Percentiles rank a stretch among this genome's conserved stretches.
Conservation (phyloP, 768 basidiomycete species). For the Xanthoconium stramineum region DNA sequence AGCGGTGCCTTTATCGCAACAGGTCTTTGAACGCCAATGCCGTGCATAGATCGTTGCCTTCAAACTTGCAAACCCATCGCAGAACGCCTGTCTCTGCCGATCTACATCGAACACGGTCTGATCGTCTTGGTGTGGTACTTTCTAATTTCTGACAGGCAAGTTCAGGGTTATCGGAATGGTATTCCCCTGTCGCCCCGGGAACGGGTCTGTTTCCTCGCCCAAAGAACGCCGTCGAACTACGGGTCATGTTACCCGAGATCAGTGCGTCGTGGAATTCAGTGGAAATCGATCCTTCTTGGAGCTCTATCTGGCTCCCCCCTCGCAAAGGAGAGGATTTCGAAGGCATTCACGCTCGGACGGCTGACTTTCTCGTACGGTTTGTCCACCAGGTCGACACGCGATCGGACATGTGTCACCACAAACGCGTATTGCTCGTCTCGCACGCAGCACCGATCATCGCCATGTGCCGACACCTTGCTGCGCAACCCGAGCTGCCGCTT, state of each 20-base stretch:
- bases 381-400: constrained; percentile 47
- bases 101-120: constrained; percentile 77
- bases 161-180: constrained; percentile 75
- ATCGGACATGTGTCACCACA: constrained; percentile 40
- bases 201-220: constrained; percentile 79
- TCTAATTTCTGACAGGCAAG: not conserved
- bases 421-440: constrained; percentile 57
- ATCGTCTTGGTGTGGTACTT: constrained; percentile 5
- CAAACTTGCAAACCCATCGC: constrained; percentile 74
- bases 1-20: constrained; percentile 12
- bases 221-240: constrained; percentile 50
- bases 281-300: constrained; percentile 61
- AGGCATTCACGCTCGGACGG: constrained; percentile 58
- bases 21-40: not conserved
- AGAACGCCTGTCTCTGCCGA: constrained; percentile 57
- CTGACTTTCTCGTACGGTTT: constrained; percentile 50
- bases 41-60: constrained; percentile 70
- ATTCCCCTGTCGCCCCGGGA: constrained; percentile 61
- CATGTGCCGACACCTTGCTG: constrained; percentile 56
- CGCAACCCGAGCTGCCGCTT: constrained; percentile 49
- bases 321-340: constrained; percentile 70
- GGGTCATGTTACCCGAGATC: constrained; percentile 52
- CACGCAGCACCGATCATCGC: constrained; percentile 77
- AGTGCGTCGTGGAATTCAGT: constrained; percentile 62
- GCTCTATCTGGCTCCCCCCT: constrained; percentile 63